Evolutionary conservation across 2,329 filamentous ascomycete species (phyloP).

Genomic region (Aspergillus fijiensis): DNA sequence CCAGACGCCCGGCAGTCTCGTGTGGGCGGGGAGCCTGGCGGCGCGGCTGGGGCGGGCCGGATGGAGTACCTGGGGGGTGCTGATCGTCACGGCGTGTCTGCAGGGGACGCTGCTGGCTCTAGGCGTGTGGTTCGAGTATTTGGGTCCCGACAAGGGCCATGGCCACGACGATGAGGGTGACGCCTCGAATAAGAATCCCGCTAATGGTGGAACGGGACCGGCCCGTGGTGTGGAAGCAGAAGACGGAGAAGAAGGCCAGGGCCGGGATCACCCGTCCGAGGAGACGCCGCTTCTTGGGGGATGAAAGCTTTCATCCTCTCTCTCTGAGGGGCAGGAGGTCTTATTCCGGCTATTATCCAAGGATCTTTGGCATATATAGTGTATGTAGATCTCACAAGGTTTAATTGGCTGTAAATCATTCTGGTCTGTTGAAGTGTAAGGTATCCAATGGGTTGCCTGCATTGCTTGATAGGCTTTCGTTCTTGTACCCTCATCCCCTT

Average conservation of each 20-base stretch:
- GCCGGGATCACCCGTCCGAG: conserved; percentile 28
- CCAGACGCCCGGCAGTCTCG: conserved; percentile 86
- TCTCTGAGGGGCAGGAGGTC: too few species aligned
- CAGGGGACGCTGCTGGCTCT: conserved; percentile 79
- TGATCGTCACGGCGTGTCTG: conserved; percentile 78
- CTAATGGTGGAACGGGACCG: conserved; percentile 9
- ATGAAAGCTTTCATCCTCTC: conserved; percentile 1
- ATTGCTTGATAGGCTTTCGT: conserved; percentile 1
- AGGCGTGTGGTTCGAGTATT: conserved; percentile 69
- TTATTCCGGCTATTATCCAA: too few species aligned
- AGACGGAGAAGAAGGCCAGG: conserved; percentile 14
- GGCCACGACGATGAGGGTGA: conserved; percentile 21
- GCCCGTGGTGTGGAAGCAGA: background rate
- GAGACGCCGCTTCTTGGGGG: conserved; percentile 38
- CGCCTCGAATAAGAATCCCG: conserved; percentile 13
- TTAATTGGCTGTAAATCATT: too few species aligned
- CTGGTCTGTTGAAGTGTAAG: too few species aligned
- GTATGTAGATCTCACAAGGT: too few species aligned
- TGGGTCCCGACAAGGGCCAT: conserved; percentile 47
- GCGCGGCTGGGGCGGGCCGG: conserved; percentile 74
- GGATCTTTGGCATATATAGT: too few species aligned
- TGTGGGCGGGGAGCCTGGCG: conserved; percentile 84
- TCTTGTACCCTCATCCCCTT: too few species aligned
- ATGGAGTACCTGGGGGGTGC: conserved; percentile 96
- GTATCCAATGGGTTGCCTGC: too few species aligned